phyloP scores from a whole-genome alignment of 2,329 filamentous ascomycete species.

The Xylaria digitata region DNA sequence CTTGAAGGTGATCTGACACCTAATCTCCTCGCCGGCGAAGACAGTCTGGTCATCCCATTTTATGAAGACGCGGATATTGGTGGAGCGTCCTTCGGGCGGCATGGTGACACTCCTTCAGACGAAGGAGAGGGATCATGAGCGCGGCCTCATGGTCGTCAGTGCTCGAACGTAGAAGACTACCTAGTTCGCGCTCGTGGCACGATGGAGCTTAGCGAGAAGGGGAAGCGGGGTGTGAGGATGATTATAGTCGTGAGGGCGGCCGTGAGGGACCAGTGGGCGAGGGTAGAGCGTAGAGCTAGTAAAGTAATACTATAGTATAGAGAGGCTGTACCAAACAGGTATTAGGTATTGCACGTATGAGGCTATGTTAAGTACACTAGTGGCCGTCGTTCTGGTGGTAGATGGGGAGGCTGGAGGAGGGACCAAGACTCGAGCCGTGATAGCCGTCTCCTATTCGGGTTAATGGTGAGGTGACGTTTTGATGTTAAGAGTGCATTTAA shows the following conservation, averaged over 20 bases:
- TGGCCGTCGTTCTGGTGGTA: constrained; percentile 15
- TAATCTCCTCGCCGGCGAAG: constrained; percentile 95
- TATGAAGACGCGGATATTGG: constrained; percentile 94
- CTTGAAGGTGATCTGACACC: constrained; percentile 96
- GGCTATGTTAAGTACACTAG: neutral
- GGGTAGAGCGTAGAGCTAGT: neutral
- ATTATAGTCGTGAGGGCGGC: neutral
- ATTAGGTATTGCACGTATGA: neutral
- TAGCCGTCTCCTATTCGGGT: constrained; percentile 31
- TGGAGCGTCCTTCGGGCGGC: constrained; percentile 59
- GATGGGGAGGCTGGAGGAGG: constrained; percentile 17
- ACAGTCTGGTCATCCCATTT: constrained; percentile 94
- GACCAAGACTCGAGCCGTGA: constrained; percentile 24
- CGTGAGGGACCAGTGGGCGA: neutral
- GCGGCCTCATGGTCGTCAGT: constrained; percentile 45
- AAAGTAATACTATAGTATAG: constrained; percentile 4
- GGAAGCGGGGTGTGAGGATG: neutral
- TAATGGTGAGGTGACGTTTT: constrained; percentile 21
- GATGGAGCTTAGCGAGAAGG: constrained; percentile 2
- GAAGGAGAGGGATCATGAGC: constrained; percentile 50
- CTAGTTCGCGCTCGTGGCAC: constrained; percentile 27
- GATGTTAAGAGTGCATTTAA: constrained; percentile 7
- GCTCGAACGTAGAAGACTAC: constrained; percentile 2
- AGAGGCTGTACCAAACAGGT: constrained; percentile 4
- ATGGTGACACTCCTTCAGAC: constrained; percentile 56